Conservation (phyloP, 495 filamentous ascomycete genomes). For the Polyplosphaeria fusca region DNA sequence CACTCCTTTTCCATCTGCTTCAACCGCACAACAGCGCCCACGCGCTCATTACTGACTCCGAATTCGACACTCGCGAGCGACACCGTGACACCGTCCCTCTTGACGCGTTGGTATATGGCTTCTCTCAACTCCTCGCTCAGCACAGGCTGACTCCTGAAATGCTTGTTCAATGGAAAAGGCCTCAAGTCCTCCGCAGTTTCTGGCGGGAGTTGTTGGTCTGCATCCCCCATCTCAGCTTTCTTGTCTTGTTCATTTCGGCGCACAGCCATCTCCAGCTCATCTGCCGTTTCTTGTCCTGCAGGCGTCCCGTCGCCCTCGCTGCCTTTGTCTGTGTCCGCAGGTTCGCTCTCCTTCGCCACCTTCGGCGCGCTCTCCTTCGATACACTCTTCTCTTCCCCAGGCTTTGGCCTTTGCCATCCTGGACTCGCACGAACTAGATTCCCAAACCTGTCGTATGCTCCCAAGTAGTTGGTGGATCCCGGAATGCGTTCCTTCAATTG, state of each 20-base stretch:
- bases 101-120: slow-evolving; percentile 67
- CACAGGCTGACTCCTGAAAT: slow-evolving; percentile 69
- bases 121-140: slow-evolving; percentile 73
- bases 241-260: slow-evolving; percentile 29
- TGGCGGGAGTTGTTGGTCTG: slow-evolving; percentile 31
- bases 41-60: slow-evolving; percentile 77
- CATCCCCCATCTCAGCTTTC: slow-evolving; percentile 15
- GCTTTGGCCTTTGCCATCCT: slow-evolving; percentile 5
- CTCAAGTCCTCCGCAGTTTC: slow-evolving; percentile 43
- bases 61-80: slow-evolving; percentile 74
- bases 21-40: slow-evolving; percentile 83
- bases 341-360: slow-evolving; percentile 11
- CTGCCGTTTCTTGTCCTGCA: slow-evolving; percentile 14
- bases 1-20: slow-evolving; percentile 81
- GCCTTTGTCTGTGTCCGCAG: slow-evolving; percentile 20
- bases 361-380: background rate
- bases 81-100: slow-evolving; percentile 61
- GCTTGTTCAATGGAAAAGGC: slow-evolving; percentile 74
- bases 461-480: slow-evolving; percentile 65
- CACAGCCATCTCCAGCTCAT: slow-evolving; percentile 32
- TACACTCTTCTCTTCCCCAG: background rate
- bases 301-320: slow-evolving; percentile 23
- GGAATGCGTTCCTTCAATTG: slow-evolving; percentile 55
- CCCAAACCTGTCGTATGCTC: slow-evolving; percentile 47
- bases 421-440: slow-evolving; percentile 40